A percentile compares a stretch with the other conserved stretches of the same genome.
Conservation (phyloP, 345 rosid genomes). For the Ceriops decandra region DNA sequence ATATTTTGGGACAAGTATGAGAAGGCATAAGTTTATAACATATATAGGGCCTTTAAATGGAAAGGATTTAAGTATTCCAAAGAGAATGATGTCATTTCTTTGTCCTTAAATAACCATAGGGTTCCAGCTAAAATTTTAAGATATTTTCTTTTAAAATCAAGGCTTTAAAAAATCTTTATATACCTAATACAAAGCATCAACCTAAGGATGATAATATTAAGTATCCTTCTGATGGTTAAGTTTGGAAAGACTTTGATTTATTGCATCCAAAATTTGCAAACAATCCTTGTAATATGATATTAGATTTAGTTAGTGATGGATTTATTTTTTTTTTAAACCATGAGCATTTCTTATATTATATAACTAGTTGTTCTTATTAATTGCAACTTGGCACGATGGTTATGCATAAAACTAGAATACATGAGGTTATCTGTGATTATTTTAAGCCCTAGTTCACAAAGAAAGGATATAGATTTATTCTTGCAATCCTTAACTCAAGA, state of each 20-base stretch:
- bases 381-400: background rate
- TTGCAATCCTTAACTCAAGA: background rate
- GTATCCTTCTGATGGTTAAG: background rate
- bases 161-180: background rate
- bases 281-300: background rate
- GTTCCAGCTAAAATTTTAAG: background rate
- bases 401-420: background rate
- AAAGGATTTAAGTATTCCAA: background rate
- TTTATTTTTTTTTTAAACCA: background rate
- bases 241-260: slow-evolving; percentile 5
- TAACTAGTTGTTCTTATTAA: background rate
- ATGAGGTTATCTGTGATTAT: background rate
- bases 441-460: background rate
- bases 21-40: background rate
- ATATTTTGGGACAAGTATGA: background rate
- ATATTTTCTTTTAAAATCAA: background rate
- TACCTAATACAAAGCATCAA: background rate
- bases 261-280: background rate
- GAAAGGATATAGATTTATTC: background rate
- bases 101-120: background rate
- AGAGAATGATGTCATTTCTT: background rate
- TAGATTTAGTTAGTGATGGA: background rate
- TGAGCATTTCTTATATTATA: background rate
- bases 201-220: background rate
- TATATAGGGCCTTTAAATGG: background rate